Base-by-base conservation (phyloP, 1,284 basidiomycete species). In the Flammula alnicola region DNA sequence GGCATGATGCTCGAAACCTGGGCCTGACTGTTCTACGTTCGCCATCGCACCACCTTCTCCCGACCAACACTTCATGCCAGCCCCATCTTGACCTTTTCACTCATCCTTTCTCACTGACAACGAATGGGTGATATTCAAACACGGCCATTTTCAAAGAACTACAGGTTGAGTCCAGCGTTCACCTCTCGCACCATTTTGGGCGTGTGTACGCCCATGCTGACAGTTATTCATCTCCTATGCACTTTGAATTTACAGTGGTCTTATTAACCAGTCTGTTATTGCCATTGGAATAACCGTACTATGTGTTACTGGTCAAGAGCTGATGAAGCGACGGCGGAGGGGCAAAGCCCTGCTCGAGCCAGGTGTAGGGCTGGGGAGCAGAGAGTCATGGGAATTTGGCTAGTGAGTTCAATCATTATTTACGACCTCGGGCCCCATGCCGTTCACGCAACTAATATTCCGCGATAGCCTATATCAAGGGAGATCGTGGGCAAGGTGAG, bases 371-470 rank as follows among this genome's bases (percentile, higher is more conserved):
- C 64, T 89, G 44, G 87, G 84, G 3, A 85, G 82, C 61, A 80
- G 86, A 29, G 89, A 93, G 68, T 80, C 80, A 49, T 93, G 90
- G 90, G 81, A 90, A 65, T 91, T 89, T 74, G 88, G 88, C 72
- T 91, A 93, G 68, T 76, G 53, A 65, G 74, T 67, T 10, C 42
- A 43, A 47, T 44, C 44, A 41, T 54, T 10, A 25, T 38, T 37
- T 42, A 42, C n/a, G n/a, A n/a, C n/a, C n/a, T 42, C 44, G 3
- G 27, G 20, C 31, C 10, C 19, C 17, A 11, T n/a, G n/a, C 25
- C 17, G 25, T 37, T 41, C 54, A 48, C 26, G 44, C 30, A 36
- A 36, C 46, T 19, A 23, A 12, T 33, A n/a, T 32, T 17, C 25
- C 44, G n/a, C n/a, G n/a, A n/a, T n/a, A 86, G 84, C 59, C 63